phyloP scores from a whole-genome alignment of 257 asterid species.

The Leonotis leonurus region DNA sequence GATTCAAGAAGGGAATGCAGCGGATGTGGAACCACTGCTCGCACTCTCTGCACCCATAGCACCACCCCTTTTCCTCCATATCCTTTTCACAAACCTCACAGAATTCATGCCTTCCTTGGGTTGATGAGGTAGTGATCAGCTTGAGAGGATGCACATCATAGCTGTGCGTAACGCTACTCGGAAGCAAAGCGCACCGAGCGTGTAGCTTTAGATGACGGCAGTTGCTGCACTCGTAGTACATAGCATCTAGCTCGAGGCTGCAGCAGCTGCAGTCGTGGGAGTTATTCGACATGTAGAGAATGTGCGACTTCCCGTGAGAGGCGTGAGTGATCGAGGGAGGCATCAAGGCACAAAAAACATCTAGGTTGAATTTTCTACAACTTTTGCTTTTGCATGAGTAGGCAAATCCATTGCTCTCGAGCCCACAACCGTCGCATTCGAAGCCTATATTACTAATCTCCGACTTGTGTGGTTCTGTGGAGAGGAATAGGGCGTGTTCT shows the following conservation, averaged over 20 bases:
- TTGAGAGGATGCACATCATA: neutral
- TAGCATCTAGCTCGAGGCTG: neutral
- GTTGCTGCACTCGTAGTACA: neutral
- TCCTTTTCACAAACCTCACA: constrained; percentile 10
- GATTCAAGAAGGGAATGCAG: neutral
- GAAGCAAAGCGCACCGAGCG: neutral
- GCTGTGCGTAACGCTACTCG: neutral
- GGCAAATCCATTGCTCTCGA: neutral
- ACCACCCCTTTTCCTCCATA: neutral
- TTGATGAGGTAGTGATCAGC: neutral
- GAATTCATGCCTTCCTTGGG: neutral
- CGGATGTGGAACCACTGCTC: neutral
- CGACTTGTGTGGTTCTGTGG: neutral
- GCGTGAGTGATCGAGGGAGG: neutral
- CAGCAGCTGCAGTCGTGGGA: neutral
- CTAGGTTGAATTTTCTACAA: neutral
- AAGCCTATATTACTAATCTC: neutral
- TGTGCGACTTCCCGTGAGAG: neutral
- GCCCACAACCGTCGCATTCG: neutral
- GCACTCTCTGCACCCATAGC: constrained; percentile 1
- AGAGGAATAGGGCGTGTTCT: neutral
- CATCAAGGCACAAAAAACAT: neutral
- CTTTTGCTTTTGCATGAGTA: neutral
- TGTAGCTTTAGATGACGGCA: neutral
- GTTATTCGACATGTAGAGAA: neutral